Base-by-base conservation (phyloP, 2,329 filamentous ascomycete genomes). In the Gliomastix tumulicola region DNA sequence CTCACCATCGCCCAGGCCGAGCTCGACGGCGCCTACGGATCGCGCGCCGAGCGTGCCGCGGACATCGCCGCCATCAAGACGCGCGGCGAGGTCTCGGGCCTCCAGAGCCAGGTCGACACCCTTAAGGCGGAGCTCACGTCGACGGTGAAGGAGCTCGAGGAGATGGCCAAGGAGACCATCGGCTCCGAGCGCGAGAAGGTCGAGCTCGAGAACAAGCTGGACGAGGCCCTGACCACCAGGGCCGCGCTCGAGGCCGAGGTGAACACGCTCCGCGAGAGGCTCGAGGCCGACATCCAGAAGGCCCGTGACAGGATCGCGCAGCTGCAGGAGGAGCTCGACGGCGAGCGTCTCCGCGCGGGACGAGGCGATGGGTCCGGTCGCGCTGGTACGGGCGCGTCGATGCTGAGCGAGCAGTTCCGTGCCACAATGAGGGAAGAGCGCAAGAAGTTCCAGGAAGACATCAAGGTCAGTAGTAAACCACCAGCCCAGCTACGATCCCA, bases 21-120 rank as follows among this genome's bases (percentile, higher is more conserved):
- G 54, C 66, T 80, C 21, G 76, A 80, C 44, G 73, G 73, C 39
- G 75, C 75, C 19, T 78, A 79, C 50, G 75, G 75, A 39, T 69
- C 70, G 39, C 69, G 74, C 41, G 68, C 71, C 40, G 68, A 79
- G 56, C 71, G 76, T 17, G 74, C 75, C 16, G 69, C 71, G 11
- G 74, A 78, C 44, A 68, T 70, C 16, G 75, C 75, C 2, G 71
- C 71, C 32, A 59, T 70, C 46, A 71, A 74, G 55, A 65, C 57
- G 38, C 62, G 60, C 39, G 53, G 48, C n/a, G 66, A 74, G 49
- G 56, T 66, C 30, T 46, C 56, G 37, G 64, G 66, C 46, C 60
- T 76, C 30, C 56, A 66, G 44, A 50, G 55, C 17, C 66, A 76
- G 45, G 59, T 76, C 17, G 64, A 67, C 32, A 61, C 60, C 42